Evolutionary conservation across 2,329 filamentous ascomycete species (phyloP).

Genomic region (Diaporthe helianthi): DNA sequence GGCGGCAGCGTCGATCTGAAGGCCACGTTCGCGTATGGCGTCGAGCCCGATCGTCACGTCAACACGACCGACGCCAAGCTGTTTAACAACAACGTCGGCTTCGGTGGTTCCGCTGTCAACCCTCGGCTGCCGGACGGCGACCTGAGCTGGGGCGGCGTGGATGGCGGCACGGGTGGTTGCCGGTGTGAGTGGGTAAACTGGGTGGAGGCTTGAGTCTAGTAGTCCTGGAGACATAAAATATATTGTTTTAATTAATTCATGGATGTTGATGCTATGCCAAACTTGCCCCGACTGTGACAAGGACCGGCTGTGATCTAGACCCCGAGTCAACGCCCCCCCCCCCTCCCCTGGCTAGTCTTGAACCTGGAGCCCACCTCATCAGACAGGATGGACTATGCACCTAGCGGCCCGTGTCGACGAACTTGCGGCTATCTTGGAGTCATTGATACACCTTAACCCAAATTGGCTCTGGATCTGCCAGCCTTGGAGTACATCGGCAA

Average conservation of each 20-base stretch:
- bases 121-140: slow-evolving; percentile 50
- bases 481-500: neutral
- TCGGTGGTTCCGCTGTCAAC: slow-evolving; percentile 62
- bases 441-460: neutral
- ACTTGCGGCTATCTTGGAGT: neutral
- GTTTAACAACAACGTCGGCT: slow-evolving; percentile 57
- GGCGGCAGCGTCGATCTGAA: slow-evolving; percentile 62
- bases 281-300: neutral
- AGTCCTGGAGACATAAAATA: neutral
- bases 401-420: neutral
- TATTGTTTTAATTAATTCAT: slow-evolving; percentile 4
- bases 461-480: neutral
- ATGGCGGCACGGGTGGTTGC: slow-evolving; percentile 69
- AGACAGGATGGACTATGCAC: neutral
- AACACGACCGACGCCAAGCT: slow-evolving; percentile 51
- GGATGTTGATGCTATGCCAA: neutral
- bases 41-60: slow-evolving; percentile 56
- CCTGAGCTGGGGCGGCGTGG: slow-evolving; percentile 62
- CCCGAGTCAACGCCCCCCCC: neutral
- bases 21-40: slow-evolving; percentile 59
- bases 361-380: neutral
- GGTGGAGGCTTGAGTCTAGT: slow-evolving; percentile 35
- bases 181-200: slow-evolving; percentile 68
- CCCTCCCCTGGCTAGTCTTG: neutral
- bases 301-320: neutral